Base-by-base conservation (phyloP, 192 early-diverging fungal genomes). In the Coemansia erecta region DNA sequence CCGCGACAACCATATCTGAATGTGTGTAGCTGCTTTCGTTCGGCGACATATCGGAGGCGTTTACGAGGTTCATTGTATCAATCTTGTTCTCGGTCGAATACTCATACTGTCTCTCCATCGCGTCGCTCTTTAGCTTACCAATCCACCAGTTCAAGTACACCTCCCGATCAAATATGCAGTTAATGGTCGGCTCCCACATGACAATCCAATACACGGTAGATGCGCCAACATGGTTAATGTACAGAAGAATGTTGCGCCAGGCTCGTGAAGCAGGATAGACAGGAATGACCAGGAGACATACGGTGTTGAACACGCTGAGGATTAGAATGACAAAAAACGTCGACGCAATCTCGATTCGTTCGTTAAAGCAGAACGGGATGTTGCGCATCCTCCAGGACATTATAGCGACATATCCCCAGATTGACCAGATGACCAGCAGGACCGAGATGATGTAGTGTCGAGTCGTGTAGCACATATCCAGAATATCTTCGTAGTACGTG, bases 81-180 rank as follows among this genome's bases (percentile, higher is more conserved):
- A 31, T 63, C 39, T 62, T 65, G 9, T 63, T 47, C 1, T 58
- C 40, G 4, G 60, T 48, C 14, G 67, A 62, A 56, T 67, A 70
- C 6, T 71, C 54, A 51, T 78, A 78, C 22, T 62, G 58, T 2
- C 55, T 35, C 24, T 64, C 62, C 62, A 68, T 68, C 0, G 58
- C 61, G 49, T 72, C 75, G 21, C 68, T 63, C 24, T 65, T 68
- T 26, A 78, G 54, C 23, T 58, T 78, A 21, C 51, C 46, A 28
- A 78, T 58, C 75, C 75, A 78, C 37, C 68, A 62, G 24, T 64
- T 57, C 60, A 78, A 52, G 23, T 78, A 78, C 24, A 62, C 69
- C 37, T 61, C 66, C 8, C 70, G 58, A 15, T 78, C 21, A 22
- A 69, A 68, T 11, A 72, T 21, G 35, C 75, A 78, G 17, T 68